Percentiles rank a stretch among this genome's conserved stretches.
Conservation (phyloP, 176 grass and related monocot species). For the Oryza glumipatula region DNA sequence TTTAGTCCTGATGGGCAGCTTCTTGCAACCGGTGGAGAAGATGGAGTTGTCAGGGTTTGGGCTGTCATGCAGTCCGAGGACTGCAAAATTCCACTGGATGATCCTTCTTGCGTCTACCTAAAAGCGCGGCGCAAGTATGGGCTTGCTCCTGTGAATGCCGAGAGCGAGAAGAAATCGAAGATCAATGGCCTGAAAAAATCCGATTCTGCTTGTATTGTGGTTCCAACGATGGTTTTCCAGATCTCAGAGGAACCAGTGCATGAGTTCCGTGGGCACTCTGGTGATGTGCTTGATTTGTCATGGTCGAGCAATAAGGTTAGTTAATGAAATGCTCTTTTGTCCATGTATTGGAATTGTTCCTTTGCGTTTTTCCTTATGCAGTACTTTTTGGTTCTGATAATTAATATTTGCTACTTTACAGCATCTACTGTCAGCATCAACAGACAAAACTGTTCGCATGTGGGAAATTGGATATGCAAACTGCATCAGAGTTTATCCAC, state of each 20-base stretch:
- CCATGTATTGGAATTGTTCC: background rate
- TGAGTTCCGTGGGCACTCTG: slow-evolving; percentile 76
- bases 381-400: slow-evolving; percentile 19
- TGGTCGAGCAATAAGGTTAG: slow-evolving; percentile 91
- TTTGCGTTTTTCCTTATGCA: slow-evolving; percentile 19
- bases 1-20: slow-evolving; percentile 87
- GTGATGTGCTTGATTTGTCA: slow-evolving; percentile 78
- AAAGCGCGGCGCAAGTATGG: slow-evolving; percentile 52
- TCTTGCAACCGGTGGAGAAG: slow-evolving; percentile 82
- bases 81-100: slow-evolving; percentile 62
- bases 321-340: slow-evolving; percentile 21
- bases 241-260: slow-evolving; percentile 75
- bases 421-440: slow-evolving; percentile 78
- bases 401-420: slow-evolving; percentile 47
- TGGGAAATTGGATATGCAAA: slow-evolving; percentile 77
- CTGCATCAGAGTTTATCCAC: slow-evolving; percentile 70
- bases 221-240: slow-evolving; percentile 65
- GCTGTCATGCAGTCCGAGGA: slow-evolving; percentile 54
- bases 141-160: slow-evolving; percentile 43
- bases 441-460: slow-evolving; percentile 86
- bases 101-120: slow-evolving; percentile 80
- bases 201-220: slow-evolving; percentile 79
- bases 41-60: slow-evolving; percentile 86
- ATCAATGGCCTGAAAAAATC: slow-evolving; percentile 55
- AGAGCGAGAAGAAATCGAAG: slow-evolving; percentile 46